Base-by-base conservation (phyloP, 129 eudicot genomes). In the Chrysanthemum makinoi region DNA sequence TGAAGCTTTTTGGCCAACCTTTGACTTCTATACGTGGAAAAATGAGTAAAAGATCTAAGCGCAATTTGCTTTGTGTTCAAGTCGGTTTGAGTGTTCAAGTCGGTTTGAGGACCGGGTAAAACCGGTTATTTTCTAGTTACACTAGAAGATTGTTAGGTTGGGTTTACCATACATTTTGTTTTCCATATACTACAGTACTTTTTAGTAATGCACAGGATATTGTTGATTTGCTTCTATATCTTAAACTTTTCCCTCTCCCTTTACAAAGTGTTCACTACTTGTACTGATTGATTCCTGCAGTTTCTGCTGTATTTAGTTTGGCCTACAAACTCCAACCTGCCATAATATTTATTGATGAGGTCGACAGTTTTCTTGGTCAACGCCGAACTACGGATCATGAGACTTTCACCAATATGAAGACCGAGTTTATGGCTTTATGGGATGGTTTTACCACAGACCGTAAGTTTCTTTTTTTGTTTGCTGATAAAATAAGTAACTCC, bases 371-470 rank as follows among this genome's bases (percentile, higher is more conserved):
- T 86, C 77, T 91, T 75, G 96, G 98, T 24, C 96, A 91, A 71
- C 95, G 96, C 64, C 83, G 86, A 53, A 62, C 83, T 60, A 56
- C 94, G 51, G 94, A 91, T 77, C 96, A 91, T 61, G 98, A 91
- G 73, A 95, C 96, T 17, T 63, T 86, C 54, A 85, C 89, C 54
- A 91, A 89, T 58, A 91, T 91, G 96, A 91, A 91, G 72, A 91
- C 96, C 0, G 95, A 88, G 84, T 91, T 91, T 76, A 91, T 91
- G 98, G 87, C 98, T 39, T 62, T 91, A 73, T 86, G 95, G 96
- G 96, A 88, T 77, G 98, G 97, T 51, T 91, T 91, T 80, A 88
- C 97, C 60, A 91, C 97, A 52, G 97, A 91, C 46, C 91, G 96
- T 88, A 77, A 75, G 97, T 83, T 33, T 49, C 43, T 35, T 35